Evolutionary conservation across 2,329 filamentous ascomycete genomes (phyloP).

Genomic region (Monilinia laxa): DNA sequence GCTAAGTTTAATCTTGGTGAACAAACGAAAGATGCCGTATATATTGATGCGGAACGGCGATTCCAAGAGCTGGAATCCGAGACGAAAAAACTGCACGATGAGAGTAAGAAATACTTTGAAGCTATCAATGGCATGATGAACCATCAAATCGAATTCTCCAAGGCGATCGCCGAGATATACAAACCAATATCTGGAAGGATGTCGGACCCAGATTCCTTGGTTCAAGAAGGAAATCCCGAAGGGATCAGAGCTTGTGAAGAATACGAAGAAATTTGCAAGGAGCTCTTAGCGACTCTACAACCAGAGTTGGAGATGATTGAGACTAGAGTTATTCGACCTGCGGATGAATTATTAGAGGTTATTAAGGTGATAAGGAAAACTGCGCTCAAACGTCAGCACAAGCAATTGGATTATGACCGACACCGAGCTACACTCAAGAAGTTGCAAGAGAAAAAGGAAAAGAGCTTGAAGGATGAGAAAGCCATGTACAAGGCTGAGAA

Average conservation of each 20-base stretch:
- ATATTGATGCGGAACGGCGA: constrained; percentile 88
- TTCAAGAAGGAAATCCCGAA: constrained; percentile 82
- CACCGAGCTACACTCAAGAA: constrained; percentile 84
- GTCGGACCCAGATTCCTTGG: constrained; percentile 84
- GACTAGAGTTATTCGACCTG: constrained; percentile 82
- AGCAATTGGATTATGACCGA: constrained; percentile 94
- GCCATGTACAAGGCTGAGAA: constrained; percentile 93
- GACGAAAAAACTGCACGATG: constrained; percentile 95
- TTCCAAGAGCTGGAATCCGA: constrained; percentile 93
- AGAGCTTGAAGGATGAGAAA: constrained; percentile 94
- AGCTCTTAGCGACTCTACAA: constrained; percentile 81
- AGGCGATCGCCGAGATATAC: constrained; percentile 95
- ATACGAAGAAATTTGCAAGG: constrained; percentile 87
- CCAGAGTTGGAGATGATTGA: constrained; percentile 99
- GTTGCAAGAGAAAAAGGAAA: constrained; percentile 96
- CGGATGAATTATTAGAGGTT: constrained; percentile 88
- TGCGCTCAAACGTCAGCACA: constrained; percentile 88
- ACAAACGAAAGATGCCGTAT: constrained; percentile 90
- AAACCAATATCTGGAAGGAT: constrained; percentile 95
- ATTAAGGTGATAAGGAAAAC: constrained; percentile 95
- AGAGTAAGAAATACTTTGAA: constrained; percentile 95
- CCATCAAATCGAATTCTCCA: constrained; percentile 97
- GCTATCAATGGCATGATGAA: constrained; percentile 97
- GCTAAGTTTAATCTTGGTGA: constrained; percentile 94
- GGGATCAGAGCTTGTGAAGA: constrained; percentile 95